Evolutionary conservation across 2,329 filamentous ascomycete species (phyloP), one percentile per base, ranked within the genome.

Genomic region (Aspergillus sojae): DNA sequence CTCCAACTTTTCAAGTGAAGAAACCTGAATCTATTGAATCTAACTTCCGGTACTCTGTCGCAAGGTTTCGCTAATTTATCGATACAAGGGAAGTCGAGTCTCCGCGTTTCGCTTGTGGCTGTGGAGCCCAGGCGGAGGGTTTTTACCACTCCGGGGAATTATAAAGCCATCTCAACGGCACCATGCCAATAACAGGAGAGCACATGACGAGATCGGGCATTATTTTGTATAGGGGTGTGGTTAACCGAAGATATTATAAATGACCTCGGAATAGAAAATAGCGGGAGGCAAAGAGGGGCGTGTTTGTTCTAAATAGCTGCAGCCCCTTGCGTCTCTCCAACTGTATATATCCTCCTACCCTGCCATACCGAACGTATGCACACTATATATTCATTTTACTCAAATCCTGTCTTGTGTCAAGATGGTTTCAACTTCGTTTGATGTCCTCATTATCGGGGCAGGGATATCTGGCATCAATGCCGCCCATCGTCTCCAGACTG

Each of bases 391-490:
- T 41, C 19, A 9, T 41, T 10, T 7, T 3, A n/a, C 16, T 9
- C 4, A 41, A 3, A 41, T 7, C 16, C 16, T n/a, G 5, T n/a
- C 39, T n/a, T n/a, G 16, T n/a, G 5, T 41, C 39, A 41, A 41
- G 7, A 41, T 41, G 39, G 16, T n/a, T 7, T n/a, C 39, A 4
- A n/a, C 16, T 41, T 41, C 39, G 3, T 46, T 23, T 67, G 87
- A 89, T 69, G 75, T 87, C 21, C 75, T 91, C 70, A 86, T 93
- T 68, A 78, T 93, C 58, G 91, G 91, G 9, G 89, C 89, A 1
- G 91, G 91, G 11, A 86, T 93, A 56, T 89, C 89, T 5, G 91
- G 91, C 58, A 89, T 94, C 77, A 92, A 92, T 67, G 82, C 87
- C 16, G 90, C 86, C 14, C 92, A 93, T 71, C 86, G 88, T 21